These are phyloP conservation scores for Epichloe sylvatica DNA, from an alignment of 2,329 filamentous ascomycete genomes.

Conservation along the genomic window DNA sequence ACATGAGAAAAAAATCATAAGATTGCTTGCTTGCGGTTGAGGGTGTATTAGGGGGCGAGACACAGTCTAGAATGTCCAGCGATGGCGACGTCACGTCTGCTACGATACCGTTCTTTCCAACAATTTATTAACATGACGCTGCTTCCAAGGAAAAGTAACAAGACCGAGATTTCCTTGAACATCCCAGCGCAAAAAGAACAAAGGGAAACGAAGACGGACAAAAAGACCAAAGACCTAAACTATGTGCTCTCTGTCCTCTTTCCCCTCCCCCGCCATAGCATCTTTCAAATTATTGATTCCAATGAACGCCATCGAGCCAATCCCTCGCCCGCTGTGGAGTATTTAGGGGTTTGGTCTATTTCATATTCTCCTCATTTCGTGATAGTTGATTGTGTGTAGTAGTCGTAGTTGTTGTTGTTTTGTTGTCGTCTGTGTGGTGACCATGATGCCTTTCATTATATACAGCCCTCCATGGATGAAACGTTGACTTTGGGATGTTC, in stretches of 20 bases:
- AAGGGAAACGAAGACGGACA: background rate
- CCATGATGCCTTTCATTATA: too few species aligned
- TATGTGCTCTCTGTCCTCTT: background rate
- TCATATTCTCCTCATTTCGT: background rate
- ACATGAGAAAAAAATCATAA: too few species aligned
- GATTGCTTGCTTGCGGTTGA: too few species aligned
- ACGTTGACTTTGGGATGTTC: too few species aligned
- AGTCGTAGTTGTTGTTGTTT: too few species aligned
- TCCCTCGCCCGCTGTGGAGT: background rate
- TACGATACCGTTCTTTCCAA: background rate
- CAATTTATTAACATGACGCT: background rate
- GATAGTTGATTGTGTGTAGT: background rate
- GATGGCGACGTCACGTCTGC: too few species aligned
- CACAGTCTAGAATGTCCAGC: too few species aligned
- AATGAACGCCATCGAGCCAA: constrained; percentile 11
- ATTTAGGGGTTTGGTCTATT: background rate
- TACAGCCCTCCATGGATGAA: too few species aligned
- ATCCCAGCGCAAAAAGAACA: constrained; percentile 9
- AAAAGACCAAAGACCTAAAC: background rate
- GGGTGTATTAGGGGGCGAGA: too few species aligned
- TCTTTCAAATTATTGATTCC: constrained; percentile 4
- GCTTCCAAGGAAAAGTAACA: background rate
- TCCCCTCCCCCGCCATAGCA: background rate
- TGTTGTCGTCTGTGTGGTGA: too few species aligned
- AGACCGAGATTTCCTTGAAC: constrained; percentile 5